Base-by-base conservation (phyloP, 1,139 yeast genomes). In the Debaryomyces nepalensis region DNA sequence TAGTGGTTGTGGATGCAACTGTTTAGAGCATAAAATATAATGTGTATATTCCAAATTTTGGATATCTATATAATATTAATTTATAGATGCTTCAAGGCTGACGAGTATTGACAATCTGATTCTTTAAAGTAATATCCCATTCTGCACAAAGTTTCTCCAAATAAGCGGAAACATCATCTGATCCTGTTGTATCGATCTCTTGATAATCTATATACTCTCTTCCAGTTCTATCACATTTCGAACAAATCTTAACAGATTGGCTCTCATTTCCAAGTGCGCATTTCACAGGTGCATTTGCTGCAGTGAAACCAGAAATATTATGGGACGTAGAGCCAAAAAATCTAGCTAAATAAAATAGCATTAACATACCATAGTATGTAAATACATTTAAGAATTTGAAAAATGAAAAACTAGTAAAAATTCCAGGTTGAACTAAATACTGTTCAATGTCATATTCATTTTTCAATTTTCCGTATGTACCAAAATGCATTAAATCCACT, bases 401-500 rank as follows among this genome's bases (percentile, higher is more conserved):
- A 55, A 87, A 88, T 2, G 95, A 85, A 49, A 84, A 84, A 45
- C 96, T 86, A 21, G 86, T 84, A 63, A 95, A 90, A 26, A 95
- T 88, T 11, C 99, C 99, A 0, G 99, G 99, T 49, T 93, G 97
- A 6, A 87, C 82, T 34, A 93, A 69, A 64, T 86, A 88, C 56
- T 87, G 91, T 33, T 70, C 70, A 39, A 93, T 79, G 1, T 82
- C 84, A 42, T 73, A 55, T 10, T 74, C 53, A 22, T 65, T 53
- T 30, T 63, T 57, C 53, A 87, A 64, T 15, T 66, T 54, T 46
- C 77, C 60, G 58, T 78, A 85, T 1, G 89, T 79, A 4, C 88
- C 91, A 37, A 77, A 63, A 63, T 93, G 98, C 39, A 90, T 64
- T 45, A 91, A 73, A 60, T 95, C 99, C 29, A 93, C 83, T 49